phyloP scores from a whole-genome alignment of 768 basidiomycete species.

The Psilocybe tampanensis region DNA sequence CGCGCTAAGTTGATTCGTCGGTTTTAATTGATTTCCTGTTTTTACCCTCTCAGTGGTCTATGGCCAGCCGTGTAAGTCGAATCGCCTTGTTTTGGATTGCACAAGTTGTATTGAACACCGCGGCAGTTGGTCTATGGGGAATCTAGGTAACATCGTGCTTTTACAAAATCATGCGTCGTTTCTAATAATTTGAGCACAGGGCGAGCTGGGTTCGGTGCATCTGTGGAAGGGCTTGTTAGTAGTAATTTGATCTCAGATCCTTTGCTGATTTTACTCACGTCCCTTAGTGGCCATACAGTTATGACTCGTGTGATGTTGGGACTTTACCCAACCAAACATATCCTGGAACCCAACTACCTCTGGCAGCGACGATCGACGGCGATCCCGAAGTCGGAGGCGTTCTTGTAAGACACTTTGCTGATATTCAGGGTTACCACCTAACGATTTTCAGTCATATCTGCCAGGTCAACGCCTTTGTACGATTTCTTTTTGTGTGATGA shows the following conservation, averaged over 20 bases:
- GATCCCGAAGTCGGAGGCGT: slow-evolving; percentile 41
- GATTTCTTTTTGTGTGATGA: not conserved
- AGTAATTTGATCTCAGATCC: not conserved
- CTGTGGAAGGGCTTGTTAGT: slow-evolving; percentile 58
- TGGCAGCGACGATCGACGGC: slow-evolving; percentile 42
- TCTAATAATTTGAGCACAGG: slow-evolving; percentile 26
- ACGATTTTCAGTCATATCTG: slow-evolving; percentile 54
- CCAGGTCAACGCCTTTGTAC: slow-evolving; percentile 55
- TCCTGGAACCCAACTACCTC: slow-evolving; percentile 51
- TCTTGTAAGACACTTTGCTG: slow-evolving; percentile 24
- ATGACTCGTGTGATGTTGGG: slow-evolving; percentile 78
- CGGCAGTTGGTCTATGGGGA: slow-evolving; percentile 47
- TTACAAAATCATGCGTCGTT: slow-evolving; percentile 40
- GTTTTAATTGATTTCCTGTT: not conserved
- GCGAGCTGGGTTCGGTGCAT: slow-evolving; percentile 72
- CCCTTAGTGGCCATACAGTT: slow-evolving; percentile 63
- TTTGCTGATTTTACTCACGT: not conserved
- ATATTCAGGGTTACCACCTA: not conserved
- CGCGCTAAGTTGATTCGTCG: not conserved
- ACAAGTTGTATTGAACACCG: not conserved
- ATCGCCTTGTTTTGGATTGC: not conserved
- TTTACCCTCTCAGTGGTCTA: slow-evolving; percentile 29
- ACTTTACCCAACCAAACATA: slow-evolving; percentile 78
- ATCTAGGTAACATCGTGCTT: slow-evolving; percentile 39
- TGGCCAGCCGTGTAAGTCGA: slow-evolving; percentile 39